phyloP scores from a whole-genome alignment of 805 yeast genomes.

The Candida parachauliodes region DNA sequence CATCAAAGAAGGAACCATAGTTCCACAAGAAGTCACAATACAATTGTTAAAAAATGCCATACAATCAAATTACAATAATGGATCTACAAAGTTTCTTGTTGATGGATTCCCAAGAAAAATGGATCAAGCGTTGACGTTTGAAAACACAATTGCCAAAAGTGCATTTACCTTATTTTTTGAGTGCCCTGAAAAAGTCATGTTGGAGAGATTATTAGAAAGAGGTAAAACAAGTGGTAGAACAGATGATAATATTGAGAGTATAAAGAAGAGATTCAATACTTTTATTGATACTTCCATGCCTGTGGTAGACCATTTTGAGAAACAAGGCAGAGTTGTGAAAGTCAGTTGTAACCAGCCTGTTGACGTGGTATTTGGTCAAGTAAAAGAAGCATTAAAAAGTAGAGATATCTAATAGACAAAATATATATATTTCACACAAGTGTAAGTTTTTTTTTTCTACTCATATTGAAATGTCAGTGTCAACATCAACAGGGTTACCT shows the following conservation, averaged over 20 bases:
- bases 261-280: constrained; percentile 82
- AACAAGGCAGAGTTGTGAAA: constrained; percentile 70
- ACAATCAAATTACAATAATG: constrained; percentile 44
- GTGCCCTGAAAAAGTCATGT: constrained; percentile 81
- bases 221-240: constrained; percentile 93
- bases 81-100: constrained; percentile 65
- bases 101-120: constrained; percentile 98
- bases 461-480: constrained; percentile 1
- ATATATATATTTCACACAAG: background rate
- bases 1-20: constrained; percentile 85
- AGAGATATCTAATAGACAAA: constrained; percentile 29
- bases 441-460: background rate
- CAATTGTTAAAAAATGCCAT: constrained; percentile 81
- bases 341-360: constrained; percentile 78
- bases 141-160: constrained; percentile 68
- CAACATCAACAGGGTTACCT: constrained; percentile 72
- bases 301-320: constrained; percentile 78
- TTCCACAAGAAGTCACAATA: constrained; percentile 89
- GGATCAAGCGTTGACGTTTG: constrained; percentile 97
- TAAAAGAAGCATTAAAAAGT: constrained; percentile 57
- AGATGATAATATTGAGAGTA: constrained; percentile 90
- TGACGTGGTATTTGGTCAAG: constrained; percentile 70
- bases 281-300: constrained; percentile 91
- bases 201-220: constrained; percentile 77
- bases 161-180: constrained; percentile 72